Evolutionary conservation across 805 yeast species (phyloP), one percentile per base, ranked within the genome.

Genomic region (Teunomyces barrocoloradensis): DNA sequence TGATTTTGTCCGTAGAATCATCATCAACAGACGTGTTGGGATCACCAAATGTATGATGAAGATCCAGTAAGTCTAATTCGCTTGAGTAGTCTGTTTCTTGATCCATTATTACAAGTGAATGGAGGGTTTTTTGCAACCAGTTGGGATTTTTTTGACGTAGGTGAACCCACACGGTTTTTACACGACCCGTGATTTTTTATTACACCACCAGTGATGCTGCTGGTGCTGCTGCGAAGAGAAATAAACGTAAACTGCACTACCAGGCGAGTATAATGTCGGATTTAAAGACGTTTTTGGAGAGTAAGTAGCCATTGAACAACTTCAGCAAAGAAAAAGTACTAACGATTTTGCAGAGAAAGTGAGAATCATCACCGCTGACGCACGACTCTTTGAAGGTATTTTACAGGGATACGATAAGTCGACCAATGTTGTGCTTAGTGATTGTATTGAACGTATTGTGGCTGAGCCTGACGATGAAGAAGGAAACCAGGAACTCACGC

Each of bases 341-440:
- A 58, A 64, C 66, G 25, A 42, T 38, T 47, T 30, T 50, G 20
- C 50, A 68, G 81, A 76, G 54, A 68, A 68, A 53, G 82, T 82
- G 11, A 75, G 81, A 45, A 73, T 82, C 27, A 65, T 82, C 39
- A 80, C 85, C 2, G 70, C 82, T 5, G 85, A 80, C 53, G 87
- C 85, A 9, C 66, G 79, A 42, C 69, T 75, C 44, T 70, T 78
- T 37, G 75, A 71, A 55, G 78, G 78, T 3, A 61, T 57, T 17
- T 65, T 73, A 18, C 66, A 66, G 53, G 89, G 91, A 5, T 85
- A 71, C 55, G 92, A 86, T 60, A 79, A 81, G 52, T 71, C 80
- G 39, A 79, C 87, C 20, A 86, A 86, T 57, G 57, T 86, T 30
- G 69, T 85, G 34, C 63, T 85, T 35, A 65, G 79, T 2, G 64